Percentiles rank a stretch among this genome's conserved stretches.
phyloP scores from a whole-genome alignment of 2,329 filamentous ascomycete species.

The Colletotrichum liaoningense region DNA sequence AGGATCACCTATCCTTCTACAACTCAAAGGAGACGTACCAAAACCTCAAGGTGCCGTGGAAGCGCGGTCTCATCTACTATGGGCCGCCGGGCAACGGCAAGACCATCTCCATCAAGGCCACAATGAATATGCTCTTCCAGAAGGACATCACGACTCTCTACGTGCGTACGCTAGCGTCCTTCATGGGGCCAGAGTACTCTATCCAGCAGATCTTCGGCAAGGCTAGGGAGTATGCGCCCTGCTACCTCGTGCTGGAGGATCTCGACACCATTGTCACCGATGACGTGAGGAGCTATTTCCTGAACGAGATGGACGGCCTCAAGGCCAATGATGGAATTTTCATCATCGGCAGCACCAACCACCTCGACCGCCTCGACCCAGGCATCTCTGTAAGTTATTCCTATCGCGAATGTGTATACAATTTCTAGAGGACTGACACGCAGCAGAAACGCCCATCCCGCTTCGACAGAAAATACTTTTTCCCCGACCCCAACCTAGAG shows the following conservation, averaged over 20 bases:
- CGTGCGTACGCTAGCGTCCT: slow-evolving; percentile 65
- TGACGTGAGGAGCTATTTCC: slow-evolving; percentile 72
- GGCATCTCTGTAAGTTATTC: slow-evolving; percentile 62
- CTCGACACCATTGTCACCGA: slow-evolving; percentile 75
- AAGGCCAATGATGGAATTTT: slow-evolving; percentile 78
- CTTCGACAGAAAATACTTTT: slow-evolving; percentile 76
- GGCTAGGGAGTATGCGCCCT: slow-evolving; percentile 72
- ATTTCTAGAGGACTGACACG: not conserved
- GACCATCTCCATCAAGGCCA: slow-evolving; percentile 77
- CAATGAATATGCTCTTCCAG: slow-evolving; percentile 72
- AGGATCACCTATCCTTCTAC: slow-evolving; percentile 75
- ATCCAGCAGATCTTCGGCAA: slow-evolving; percentile 67
- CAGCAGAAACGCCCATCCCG: slow-evolving; percentile 70
- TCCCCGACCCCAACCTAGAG: slow-evolving; percentile 65
- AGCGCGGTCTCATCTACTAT: slow-evolving; percentile 76
- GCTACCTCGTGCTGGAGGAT: slow-evolving; percentile 79
- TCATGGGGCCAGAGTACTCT: slow-evolving; percentile 65
- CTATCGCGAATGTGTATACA: too few relatives aligned
- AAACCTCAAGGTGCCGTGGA: slow-evolving; percentile 75
- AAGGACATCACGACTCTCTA: slow-evolving; percentile 70
- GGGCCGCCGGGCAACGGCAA: slow-evolving; percentile 75
- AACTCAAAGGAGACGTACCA: slow-evolving; percentile 67
- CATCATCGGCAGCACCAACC: slow-evolving; percentile 75
- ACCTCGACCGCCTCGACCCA: slow-evolving; percentile 74
- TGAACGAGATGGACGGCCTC: slow-evolving; percentile 79